A percentile compares a stretch with the other conserved stretches of the same genome.
These are phyloP conservation scores for Kregervanrija delftensis DNA, from an alignment of 805 yeast species.

Conservation along the genomic window DNA sequence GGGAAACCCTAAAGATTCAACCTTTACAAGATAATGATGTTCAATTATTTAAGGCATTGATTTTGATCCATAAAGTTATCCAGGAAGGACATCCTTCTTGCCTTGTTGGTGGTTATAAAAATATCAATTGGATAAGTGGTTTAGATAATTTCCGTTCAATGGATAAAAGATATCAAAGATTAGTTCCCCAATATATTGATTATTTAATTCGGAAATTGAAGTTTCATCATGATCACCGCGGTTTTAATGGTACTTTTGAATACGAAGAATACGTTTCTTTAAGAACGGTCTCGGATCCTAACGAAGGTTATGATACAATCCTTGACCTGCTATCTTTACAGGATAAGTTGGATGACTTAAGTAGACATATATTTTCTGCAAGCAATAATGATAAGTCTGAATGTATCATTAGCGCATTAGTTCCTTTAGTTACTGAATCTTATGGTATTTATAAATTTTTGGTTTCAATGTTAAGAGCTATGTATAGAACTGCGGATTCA, in stretches of 20 bases:
- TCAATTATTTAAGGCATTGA: conserved; percentile 79
- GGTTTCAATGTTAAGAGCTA: conserved; percentile 84
- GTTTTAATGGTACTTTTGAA: conserved; percentile 92
- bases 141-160: conserved; percentile 50
- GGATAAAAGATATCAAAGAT: conserved; percentile 54
- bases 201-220: conserved; percentile 66
- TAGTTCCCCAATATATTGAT: conserved; percentile 70
- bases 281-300: conserved; percentile 84
- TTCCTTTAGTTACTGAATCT: conserved; percentile 85
- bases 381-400: conserved; percentile 50
- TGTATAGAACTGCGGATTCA: conserved; percentile 65
- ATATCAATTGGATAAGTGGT: conserved; percentile 70
- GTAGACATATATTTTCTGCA: conserved; percentile 64
- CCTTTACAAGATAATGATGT: conserved; percentile 80
- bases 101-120: conserved; percentile 70
- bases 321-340: conserved; percentile 80
- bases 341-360: conserved; percentile 75
- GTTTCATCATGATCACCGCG: conserved; percentile 80
- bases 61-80: conserved; percentile 82
- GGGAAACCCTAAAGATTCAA: conserved; percentile 73
- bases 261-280: conserved; percentile 91
- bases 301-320: conserved; percentile 89
- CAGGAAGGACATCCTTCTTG: conserved; percentile 96
- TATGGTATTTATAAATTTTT: conserved; percentile 89
- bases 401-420: conserved; percentile 78